Evolutionary conservation across 106 monocot species (phyloP).

Genomic region (Alisma plantagoaquatica): DNA sequence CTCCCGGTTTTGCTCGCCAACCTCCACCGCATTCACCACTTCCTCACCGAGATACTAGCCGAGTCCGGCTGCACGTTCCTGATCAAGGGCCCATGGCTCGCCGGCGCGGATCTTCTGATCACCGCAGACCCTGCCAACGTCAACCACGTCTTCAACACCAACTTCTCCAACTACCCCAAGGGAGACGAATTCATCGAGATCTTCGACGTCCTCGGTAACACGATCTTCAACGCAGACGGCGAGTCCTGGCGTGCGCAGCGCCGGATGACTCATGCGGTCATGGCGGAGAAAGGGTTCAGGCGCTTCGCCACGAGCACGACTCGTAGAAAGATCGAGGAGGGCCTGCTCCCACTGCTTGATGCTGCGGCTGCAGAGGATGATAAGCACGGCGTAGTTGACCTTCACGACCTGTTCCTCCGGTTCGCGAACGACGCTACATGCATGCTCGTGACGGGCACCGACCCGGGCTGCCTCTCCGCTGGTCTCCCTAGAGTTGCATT

Average conservation of each 20-base stretch:
- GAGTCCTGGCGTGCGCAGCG: slow-evolving; percentile 25
- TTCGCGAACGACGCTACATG: slow-evolving; percentile 10
- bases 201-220: slow-evolving; percentile 30
- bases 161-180: slow-evolving; percentile 31
- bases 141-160: slow-evolving; percentile 24
- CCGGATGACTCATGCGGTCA: slow-evolving; percentile 4
- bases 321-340: slow-evolving; percentile 17
- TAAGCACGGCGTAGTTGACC: slow-evolving; percentile 18
- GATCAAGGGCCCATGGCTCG: slow-evolving; percentile 17
- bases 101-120: slow-evolving; percentile 16
- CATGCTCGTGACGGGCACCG: slow-evolving; percentile 1
- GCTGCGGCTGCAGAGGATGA: slow-evolving; percentile 4
- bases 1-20: slow-evolving; percentile 5
- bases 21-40: slow-evolving; percentile 8
- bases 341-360: slow-evolving; percentile 26
- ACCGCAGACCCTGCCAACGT: slow-evolving; percentile 26
- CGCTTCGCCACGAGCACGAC: slow-evolving; percentile 9
- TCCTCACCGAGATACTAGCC: background rate
- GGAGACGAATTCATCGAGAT: slow-evolving; percentile 22
- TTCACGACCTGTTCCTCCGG: slow-evolving; percentile 15
- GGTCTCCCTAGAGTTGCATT: slow-evolving; percentile 3
- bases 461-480: slow-evolving; percentile 8
- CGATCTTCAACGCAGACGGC: slow-evolving; percentile 22
- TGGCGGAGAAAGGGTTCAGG: slow-evolving; percentile 16
- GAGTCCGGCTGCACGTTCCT: slow-evolving; percentile 7